phyloP scores from a whole-genome alignment of 2,329 filamentous ascomycete species.

The Zasmidium angulare region DNA sequence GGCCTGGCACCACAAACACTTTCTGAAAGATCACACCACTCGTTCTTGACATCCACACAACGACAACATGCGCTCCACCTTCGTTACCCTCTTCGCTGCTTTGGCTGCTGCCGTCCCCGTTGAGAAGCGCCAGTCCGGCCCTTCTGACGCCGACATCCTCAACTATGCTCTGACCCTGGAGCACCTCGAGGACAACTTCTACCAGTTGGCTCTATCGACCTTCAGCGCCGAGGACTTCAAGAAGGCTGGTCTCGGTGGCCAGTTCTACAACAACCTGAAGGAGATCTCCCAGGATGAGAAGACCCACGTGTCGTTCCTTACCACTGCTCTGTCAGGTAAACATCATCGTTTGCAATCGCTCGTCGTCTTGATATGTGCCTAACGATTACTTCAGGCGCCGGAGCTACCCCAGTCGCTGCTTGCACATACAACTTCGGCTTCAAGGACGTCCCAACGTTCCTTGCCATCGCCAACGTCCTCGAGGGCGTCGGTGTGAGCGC shows the following conservation, averaged over 20 bases:
- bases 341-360: too few species aligned
- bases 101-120: slow-evolving; percentile 20
- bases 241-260: slow-evolving; percentile 48
- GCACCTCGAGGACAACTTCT: slow-evolving; percentile 61
- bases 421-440: slow-evolving; percentile 57
- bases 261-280: slow-evolving; percentile 59
- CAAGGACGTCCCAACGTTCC: slow-evolving; percentile 44
- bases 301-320: slow-evolving; percentile 59
- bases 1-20: too few species aligned
- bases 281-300: slow-evolving; percentile 58
- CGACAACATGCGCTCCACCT: slow-evolving; percentile 19
- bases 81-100: slow-evolving; percentile 21
- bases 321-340: slow-evolving; percentile 38
- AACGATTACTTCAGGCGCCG: slow-evolving; percentile 35
- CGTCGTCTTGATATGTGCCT: too few species aligned
- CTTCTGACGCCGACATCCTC: slow-evolving; percentile 33
- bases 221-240: slow-evolving; percentile 56
- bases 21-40: not conserved
- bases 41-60: not conserved
- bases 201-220: slow-evolving; percentile 58
- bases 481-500: slow-evolving; percentile 59
- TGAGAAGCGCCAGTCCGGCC: slow-evolving; percentile 19
- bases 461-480: slow-evolving; percentile 54
- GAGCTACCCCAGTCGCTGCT: slow-evolving; percentile 52
- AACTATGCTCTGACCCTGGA: slow-evolving; percentile 48